Evolutionary conservation across 1,284 basidiomycete species (phyloP).

Genomic region (Takashimella koratensis): DNA sequence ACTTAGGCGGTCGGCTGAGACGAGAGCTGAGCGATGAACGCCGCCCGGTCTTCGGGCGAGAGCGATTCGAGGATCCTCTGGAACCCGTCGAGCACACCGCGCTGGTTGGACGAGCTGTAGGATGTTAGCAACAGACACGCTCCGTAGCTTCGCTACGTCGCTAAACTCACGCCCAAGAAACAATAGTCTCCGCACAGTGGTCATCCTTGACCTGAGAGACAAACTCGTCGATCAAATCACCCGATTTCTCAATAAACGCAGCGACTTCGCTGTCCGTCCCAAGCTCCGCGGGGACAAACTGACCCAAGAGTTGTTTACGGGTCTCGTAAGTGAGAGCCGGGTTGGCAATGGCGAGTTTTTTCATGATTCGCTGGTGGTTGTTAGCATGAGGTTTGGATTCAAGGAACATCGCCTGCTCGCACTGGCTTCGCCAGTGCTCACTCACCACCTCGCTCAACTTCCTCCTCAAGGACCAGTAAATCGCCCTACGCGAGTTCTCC

Average conservation of each 20-base stretch:
- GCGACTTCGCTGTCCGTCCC: slow-evolving; percentile 42
- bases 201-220: slow-evolving; percentile 39
- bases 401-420: too few species aligned
- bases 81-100: slow-evolving; percentile 43
- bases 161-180: slow-evolving; percentile 41
- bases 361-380: slow-evolving; percentile 46
- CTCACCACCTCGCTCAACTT: slow-evolving; percentile 52
- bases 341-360: slow-evolving; percentile 47
- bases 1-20: slow-evolving; percentile 4
- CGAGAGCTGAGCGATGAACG: slow-evolving; percentile 53
- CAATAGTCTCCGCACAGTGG: slow-evolving; percentile 39
- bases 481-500: slow-evolving; percentile 84
- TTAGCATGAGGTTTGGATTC: too few species aligned
- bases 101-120: slow-evolving; percentile 36
- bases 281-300: slow-evolving; percentile 40
- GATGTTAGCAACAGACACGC: too few species aligned
- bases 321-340: slow-evolving; percentile 44
- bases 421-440: too few species aligned
- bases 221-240: slow-evolving; percentile 34
- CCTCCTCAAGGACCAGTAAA: slow-evolving; percentile 89
- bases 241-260: slow-evolving; percentile 45
- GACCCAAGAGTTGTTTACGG: slow-evolving; percentile 37
- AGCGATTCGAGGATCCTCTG: slow-evolving; percentile 57
- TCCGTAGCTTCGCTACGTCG: neutral
- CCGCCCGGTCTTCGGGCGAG: slow-evolving; percentile 65